phyloP scores from a whole-genome alignment of 306 rosid genomes.

The Lablab purpureus region DNA sequence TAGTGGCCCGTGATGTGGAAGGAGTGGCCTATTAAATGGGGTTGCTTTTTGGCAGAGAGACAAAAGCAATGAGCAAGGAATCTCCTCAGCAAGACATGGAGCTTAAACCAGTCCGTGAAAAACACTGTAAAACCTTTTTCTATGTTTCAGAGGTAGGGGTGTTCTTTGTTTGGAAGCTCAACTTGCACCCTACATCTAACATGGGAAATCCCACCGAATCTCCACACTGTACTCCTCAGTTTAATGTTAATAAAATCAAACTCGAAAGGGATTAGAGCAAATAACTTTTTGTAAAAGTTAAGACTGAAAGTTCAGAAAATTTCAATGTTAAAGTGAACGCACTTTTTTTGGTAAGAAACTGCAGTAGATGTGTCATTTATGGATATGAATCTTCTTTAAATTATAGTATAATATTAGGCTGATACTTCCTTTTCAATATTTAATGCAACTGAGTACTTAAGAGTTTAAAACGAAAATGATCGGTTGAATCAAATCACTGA shows the following conservation, averaged over 20 bases:
- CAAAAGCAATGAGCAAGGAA: constrained; percentile 34
- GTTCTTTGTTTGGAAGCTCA: constrained; percentile 44
- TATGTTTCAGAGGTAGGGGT: neutral
- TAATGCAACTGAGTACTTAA: neutral
- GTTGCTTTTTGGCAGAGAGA: constrained; percentile 36
- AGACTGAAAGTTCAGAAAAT: neutral
- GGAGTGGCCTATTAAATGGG: constrained; percentile 36
- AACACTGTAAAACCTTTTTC: neutral
- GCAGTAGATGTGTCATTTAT: too few relatives aligned
- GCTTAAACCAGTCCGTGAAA: constrained; percentile 63
- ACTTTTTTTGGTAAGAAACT: neutral
- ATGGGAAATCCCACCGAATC: constrained; percentile 1
- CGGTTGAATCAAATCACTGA: too few relatives aligned
- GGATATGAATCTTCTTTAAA: too few relatives aligned
- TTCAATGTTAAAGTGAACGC: neutral
- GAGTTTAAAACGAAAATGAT: too few relatives aligned
- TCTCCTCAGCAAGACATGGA: constrained; percentile 39
- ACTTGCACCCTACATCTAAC: constrained; percentile 19
- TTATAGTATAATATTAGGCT: too few relatives aligned
- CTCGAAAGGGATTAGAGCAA: neutral
- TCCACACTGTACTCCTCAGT: neutral
- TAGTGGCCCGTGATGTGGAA: constrained; percentile 71
- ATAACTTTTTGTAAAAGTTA: neutral
- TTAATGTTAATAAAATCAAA: neutral
- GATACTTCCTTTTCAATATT: neutral